Evolutionary conservation across 2,329 filamentous ascomycete species (phyloP).

Genomic region (Aureobasidium pullulans): DNA sequence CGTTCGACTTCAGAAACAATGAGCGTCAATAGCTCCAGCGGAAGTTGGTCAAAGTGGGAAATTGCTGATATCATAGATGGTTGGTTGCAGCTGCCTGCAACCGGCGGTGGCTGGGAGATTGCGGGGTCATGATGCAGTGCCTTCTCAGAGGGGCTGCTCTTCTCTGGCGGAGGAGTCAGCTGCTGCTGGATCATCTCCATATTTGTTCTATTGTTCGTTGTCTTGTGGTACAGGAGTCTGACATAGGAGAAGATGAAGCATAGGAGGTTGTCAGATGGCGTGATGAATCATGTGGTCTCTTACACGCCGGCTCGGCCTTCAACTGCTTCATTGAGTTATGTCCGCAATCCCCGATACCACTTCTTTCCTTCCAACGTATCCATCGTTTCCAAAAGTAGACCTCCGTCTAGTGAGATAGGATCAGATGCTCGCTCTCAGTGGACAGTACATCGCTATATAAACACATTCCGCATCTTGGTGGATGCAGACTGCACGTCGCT

Average conservation of each 20-base stretch:
- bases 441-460: no score
- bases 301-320: neutral
- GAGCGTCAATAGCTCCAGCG: neutral
- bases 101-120: conserved; percentile 2
- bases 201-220: neutral
- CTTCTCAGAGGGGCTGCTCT: neutral
- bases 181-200: neutral
- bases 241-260: neutral
- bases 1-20: neutral
- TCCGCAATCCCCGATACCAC: neutral
- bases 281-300: conserved; percentile 9
- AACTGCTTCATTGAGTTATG: neutral
- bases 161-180: conserved; percentile 3
- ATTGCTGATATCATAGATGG: neutral
- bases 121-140: neutral
- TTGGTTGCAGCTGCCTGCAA: neutral
- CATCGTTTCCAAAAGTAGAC: no score
- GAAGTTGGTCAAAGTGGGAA: conserved; percentile 1
- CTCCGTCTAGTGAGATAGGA: no score
- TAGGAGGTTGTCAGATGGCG: neutral
- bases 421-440: no score
- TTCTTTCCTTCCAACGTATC: neutral
- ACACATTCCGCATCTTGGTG: no score
- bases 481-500: no score
- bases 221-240: neutral